Evolutionary conservation across 192 early-diverging fungal genomes (phyloP), one percentile per base, ranked within the genome.

Genomic region (Entomortierella beljakovae): DNA sequence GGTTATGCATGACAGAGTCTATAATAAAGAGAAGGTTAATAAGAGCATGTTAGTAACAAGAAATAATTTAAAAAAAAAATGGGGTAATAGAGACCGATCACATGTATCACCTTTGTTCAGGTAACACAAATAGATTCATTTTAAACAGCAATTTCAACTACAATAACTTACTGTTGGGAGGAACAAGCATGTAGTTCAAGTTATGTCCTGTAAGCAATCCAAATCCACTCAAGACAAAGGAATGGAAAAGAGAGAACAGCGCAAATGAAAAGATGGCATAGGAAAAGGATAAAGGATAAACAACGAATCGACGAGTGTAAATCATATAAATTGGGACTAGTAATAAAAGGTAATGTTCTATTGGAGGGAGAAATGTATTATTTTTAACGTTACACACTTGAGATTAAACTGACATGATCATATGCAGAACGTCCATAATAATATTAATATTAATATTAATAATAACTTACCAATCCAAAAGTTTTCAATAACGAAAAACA

Each of bases 141-240:
- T 10, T 42, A 57, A 13, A 49, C 6, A 28, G 52, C 6, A 26
- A 42, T 51, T n/a, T n/a, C n/a, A n/a, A n/a, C n/a, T n/a, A n/a
- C n/a, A 23, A 49, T 5, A 38, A 68, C 72, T 81, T 86, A 86
- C 85, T 73, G 35, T 84, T 84, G 20, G 85, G 85, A 50, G 85
- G 85, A 20, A 84, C 70, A 23, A 88, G 76, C 57, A 87, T 80
- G 54, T 88, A 88, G 64, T 88, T 87, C 11, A 88, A 55, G 52
- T 88, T 88, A 32, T 82, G 66, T n/a, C 82, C 77, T 18, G 86
- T 82, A 55, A 79, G 68, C 5, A 88, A 58, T 1, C 86, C 86
- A 57, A 84, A 68, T 22, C 80, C 42, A 55, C 75, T 80, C 32
- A 88, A 48, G 1, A 88, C 5, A 37, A 83, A 76, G 11, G 86